These are phyloP conservation scores for Ophiostoma montium DNA, from an alignment of 2,329 filamentous ascomycete genomes.

Conservation along the genomic window DNA sequence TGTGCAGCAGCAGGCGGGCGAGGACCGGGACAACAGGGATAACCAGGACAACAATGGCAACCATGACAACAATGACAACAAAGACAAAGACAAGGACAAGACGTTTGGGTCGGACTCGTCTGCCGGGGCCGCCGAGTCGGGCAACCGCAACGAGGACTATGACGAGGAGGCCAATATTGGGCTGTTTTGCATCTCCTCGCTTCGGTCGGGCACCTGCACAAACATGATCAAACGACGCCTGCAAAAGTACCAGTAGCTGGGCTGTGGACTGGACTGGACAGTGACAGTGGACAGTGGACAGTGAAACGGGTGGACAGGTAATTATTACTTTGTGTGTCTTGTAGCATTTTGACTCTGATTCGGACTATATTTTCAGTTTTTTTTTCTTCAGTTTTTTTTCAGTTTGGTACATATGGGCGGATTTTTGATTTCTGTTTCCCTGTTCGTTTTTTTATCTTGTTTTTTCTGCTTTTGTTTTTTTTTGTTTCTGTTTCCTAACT, in stretches of 20 bases:
- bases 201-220: neutral
- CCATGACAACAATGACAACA: neutral
- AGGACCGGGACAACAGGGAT: neutral
- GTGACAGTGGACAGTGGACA: no score
- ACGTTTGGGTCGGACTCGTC: neutral
- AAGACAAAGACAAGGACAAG: neutral
- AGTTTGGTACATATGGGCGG: no score
- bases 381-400: no score
- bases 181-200: neutral
- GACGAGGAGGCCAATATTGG: slow-evolving; percentile 8
- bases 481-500: neutral
- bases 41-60: neutral
- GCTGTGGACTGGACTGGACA: no score
- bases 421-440: no score
- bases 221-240: neutral
- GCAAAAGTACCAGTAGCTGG: neutral
- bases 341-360: no score
- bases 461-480: neutral
- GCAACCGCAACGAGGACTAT: neutral
- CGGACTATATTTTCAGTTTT: no score
- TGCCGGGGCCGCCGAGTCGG: neutral
- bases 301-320: no score
- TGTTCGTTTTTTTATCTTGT: no score
- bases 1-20: neutral
- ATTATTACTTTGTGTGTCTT: no score